These are phyloP conservation scores for Paramyrothecium roridum DNA, from an alignment of 2,329 filamentous ascomycete species.

Conservation along the genomic window DNA sequence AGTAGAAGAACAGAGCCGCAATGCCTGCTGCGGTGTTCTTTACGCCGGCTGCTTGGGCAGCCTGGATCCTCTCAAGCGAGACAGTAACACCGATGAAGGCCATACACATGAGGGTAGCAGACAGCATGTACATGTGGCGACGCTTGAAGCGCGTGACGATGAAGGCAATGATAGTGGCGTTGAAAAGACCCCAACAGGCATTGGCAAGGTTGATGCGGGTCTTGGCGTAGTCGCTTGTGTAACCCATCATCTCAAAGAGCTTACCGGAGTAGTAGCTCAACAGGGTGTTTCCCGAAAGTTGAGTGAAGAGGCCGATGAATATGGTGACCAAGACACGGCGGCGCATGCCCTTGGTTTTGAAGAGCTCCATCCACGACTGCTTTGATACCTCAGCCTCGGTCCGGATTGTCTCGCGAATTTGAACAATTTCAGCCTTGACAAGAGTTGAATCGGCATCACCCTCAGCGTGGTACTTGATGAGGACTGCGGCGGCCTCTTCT, in stretches of 20 bases:
- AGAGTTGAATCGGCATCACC: slow-evolving; percentile 47
- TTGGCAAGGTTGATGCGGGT: slow-evolving; percentile 43
- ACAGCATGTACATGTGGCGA: slow-evolving; percentile 49
- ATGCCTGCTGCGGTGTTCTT: slow-evolving; percentile 27
- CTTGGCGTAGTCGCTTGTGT: slow-evolving; percentile 35
- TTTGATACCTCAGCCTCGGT: slow-evolving; percentile 50
- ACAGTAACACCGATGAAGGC: slow-evolving; percentile 55
- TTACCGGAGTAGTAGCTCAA: slow-evolving; percentile 24
- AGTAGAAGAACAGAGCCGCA: slow-evolving; percentile 55
- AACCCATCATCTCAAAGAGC: slow-evolving; percentile 43
- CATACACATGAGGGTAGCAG: slow-evolving; percentile 42
- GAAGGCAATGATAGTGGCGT: slow-evolving; percentile 35
- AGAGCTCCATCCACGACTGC: slow-evolving; percentile 48
- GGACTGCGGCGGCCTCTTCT: slow-evolving; percentile 27
- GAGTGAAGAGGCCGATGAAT: slow-evolving; percentile 50
- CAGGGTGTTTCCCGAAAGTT: slow-evolving; percentile 46
- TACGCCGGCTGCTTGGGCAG: slow-evolving; percentile 22
- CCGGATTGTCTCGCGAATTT: slow-evolving; percentile 56
- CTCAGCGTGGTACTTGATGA: slow-evolving; percentile 46
- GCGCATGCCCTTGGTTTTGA: slow-evolving; percentile 46
- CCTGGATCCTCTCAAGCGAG: slow-evolving; percentile 34
- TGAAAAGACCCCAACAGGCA: slow-evolving; percentile 42
- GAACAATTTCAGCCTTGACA: slow-evolving; percentile 56
- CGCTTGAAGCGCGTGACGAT: slow-evolving; percentile 43
- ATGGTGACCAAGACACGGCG: slow-evolving; percentile 44